phyloP scores from a whole-genome alignment of 2,329 filamentous ascomycete species.

The Meredithiella fracta region DNA sequence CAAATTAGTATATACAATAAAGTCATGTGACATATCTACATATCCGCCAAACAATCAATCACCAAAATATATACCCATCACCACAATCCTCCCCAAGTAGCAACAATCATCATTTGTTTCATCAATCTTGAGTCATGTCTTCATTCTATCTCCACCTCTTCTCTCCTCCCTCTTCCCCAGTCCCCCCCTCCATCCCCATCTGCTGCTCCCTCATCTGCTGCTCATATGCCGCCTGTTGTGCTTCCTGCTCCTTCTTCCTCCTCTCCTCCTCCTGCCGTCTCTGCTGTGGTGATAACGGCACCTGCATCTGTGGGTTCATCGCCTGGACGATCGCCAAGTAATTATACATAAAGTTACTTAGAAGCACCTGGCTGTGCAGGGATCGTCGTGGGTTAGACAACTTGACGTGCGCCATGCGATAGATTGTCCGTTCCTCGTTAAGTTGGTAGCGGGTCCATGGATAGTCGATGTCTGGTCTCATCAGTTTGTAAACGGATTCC shows the following conservation, averaged over 20 bases:
- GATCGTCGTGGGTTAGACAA: constrained; percentile 90
- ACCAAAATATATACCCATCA: neutral
- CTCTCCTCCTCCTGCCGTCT: constrained; percentile 42
- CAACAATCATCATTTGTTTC: neutral
- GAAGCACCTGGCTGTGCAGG: constrained; percentile 80
- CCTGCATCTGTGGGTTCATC: constrained; percentile 91
- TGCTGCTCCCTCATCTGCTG: constrained; percentile 29
- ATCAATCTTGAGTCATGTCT: neutral
- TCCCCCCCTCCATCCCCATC: constrained; percentile 27
- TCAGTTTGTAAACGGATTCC: constrained; percentile 52
- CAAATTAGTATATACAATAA: too few relatives aligned
- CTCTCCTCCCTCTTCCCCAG: constrained; percentile 19
- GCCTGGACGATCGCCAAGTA: constrained; percentile 97
- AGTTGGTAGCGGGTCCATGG: constrained; percentile 93
- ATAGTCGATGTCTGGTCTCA: constrained; percentile 83
- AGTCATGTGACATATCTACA: too few relatives aligned
- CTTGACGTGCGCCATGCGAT: constrained; percentile 97
- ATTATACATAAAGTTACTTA: constrained; percentile 99
- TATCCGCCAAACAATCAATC: too few relatives aligned
- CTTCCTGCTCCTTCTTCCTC: constrained; percentile 32
- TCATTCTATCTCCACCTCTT: neutral
- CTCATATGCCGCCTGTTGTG: constrained; percentile 32
- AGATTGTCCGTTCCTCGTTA: constrained; percentile 88
- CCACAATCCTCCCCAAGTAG: neutral
- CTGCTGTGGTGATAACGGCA: constrained; percentile 68